Evolutionary conservation across 2,329 filamentous ascomycete genomes (phyloP).

Genomic region (Scolecobasidium constrictum): DNA sequence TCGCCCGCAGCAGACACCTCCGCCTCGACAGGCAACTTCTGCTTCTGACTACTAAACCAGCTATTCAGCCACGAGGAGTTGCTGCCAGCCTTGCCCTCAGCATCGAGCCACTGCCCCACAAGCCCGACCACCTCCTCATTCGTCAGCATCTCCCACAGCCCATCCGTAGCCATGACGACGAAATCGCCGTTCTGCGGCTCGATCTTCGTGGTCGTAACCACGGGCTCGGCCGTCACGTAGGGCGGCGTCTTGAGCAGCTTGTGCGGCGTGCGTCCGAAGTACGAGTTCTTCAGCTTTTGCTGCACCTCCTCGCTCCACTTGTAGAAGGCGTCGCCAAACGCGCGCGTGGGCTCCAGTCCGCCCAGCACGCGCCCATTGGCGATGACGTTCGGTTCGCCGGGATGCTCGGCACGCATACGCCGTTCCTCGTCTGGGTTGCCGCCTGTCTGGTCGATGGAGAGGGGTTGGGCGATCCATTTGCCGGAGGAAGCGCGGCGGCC

Average conservation of each 20-base stretch:
- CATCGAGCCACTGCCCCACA: conserved; percentile 93
- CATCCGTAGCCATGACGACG: conserved; percentile 90
- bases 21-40: conserved; percentile 64
- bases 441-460: conserved; percentile 92
- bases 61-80: conserved; percentile 53
- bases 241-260: conserved; percentile 78
- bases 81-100: conserved; percentile 28
- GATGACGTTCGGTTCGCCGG: conserved; percentile 78
- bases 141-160: conserved; percentile 97
- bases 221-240: conserved; percentile 92
- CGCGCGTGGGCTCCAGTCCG: conserved; percentile 81
- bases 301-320: conserved; percentile 89
- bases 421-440: conserved; percentile 74
- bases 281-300: conserved; percentile 68
- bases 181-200: conserved; percentile 87
- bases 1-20: conserved; percentile 35
- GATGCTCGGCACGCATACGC: conserved; percentile 75
- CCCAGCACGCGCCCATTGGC: conserved; percentile 84
- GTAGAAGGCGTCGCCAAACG: conserved; percentile 93
- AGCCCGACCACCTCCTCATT: conserved; percentile 97
- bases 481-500: conserved; percentile 67
- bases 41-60: conserved; percentile 51
- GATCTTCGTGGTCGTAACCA: conserved; percentile 87
- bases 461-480: conserved; percentile 83
- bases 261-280: conserved; percentile 75